Conservation (phyloP, 2,329 filamentous ascomycete species). For the Hypoxylon sp. region DNA sequence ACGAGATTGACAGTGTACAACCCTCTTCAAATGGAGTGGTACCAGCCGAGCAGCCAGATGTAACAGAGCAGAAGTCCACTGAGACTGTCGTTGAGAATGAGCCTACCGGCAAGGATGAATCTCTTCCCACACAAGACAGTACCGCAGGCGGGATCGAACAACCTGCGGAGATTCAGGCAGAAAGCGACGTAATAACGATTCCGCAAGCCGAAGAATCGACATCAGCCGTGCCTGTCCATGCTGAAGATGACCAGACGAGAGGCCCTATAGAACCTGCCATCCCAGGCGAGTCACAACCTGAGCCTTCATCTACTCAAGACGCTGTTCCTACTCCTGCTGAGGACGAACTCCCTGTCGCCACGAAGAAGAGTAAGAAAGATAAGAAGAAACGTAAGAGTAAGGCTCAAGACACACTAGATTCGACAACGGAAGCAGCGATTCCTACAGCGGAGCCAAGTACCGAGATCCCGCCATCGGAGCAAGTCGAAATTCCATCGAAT, state of each 20-base stretch:
- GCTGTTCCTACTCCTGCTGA: conserved; percentile 31
- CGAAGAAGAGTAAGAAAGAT: conserved; percentile 54
- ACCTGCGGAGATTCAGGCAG: conserved; percentile 12
- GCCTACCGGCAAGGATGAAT: background rate
- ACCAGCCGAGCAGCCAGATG: background rate
- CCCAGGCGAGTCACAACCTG: conserved; percentile 8
- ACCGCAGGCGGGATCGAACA: conserved; percentile 7
- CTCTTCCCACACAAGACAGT: conserved; percentile 11
- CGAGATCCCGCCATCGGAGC: conserved; percentile 22
- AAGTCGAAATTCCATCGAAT: conserved; percentile 13
- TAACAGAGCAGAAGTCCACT: background rate
- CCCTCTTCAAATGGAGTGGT: background rate
- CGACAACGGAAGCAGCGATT: conserved; percentile 25
- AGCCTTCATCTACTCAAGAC: conserved; percentile 42
- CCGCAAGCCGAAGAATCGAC: conserved; percentile 19
- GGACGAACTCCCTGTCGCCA: conserved; percentile 36
- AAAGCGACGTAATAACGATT: background rate
- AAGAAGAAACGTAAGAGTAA: conserved; percentile 49
- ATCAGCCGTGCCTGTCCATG: conserved; percentile 4
- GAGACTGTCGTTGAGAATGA: background rate
- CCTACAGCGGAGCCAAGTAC: conserved; percentile 24
- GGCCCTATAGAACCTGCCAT: conserved; percentile 1
- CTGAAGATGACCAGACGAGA: conserved; percentile 25
- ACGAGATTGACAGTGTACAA: conserved; percentile 1
- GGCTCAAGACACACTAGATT: conserved; percentile 40